Evolutionary conservation across 2,329 filamentous ascomycete genomes (phyloP).

Genomic region (Tolypocladium ovalisporum): DNA sequence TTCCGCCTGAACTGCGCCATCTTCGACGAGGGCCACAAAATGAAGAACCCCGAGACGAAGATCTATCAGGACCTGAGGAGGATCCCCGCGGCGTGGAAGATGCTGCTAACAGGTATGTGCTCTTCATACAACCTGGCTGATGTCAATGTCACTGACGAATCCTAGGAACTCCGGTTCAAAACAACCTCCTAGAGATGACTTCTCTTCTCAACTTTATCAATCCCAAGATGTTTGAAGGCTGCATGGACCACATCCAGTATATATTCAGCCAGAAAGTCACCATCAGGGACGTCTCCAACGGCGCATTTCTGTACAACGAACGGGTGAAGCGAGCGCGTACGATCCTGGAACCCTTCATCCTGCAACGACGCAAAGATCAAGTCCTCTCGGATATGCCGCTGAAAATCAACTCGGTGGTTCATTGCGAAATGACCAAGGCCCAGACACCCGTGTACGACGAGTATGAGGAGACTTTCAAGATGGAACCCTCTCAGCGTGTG

Average conservation of each 20-base stretch:
- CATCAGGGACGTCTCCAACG: slow-evolving; percentile 67
- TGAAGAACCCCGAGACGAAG: slow-evolving; percentile 80
- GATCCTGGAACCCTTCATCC: slow-evolving; percentile 90
- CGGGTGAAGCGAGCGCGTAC: slow-evolving; percentile 78
- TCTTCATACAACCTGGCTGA: not conserved
- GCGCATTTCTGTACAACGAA: slow-evolving; percentile 74
- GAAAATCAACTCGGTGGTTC: slow-evolving; percentile 68
- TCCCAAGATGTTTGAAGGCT: slow-evolving; percentile 67
- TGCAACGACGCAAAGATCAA: slow-evolving; percentile 87
- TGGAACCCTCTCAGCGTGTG: slow-evolving; percentile 43
- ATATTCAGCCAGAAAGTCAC: slow-evolving; percentile 91
- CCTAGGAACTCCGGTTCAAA: slow-evolving; percentile 83
- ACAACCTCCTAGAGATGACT: slow-evolving; percentile 87
- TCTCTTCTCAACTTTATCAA: slow-evolving; percentile 91
- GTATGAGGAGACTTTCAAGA: slow-evolving; percentile 52
- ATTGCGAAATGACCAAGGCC: slow-evolving; percentile 64
- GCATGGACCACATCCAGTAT: slow-evolving; percentile 67
- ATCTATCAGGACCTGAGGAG: slow-evolving; percentile 69
- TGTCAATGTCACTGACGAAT: slow-evolving; percentile 7
- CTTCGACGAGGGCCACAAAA: slow-evolving; percentile 87
- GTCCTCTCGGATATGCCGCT: slow-evolving; percentile 74
- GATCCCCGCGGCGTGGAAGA: slow-evolving; percentile 71
- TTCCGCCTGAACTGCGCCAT: slow-evolving; percentile 48
- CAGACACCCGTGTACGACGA: slow-evolving; percentile 66
- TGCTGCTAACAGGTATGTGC: slow-evolving; percentile 50